Base-by-base conservation (phyloP, 2,329 filamentous ascomycete genomes). In the Pestalotiopsis sp. region DNA sequence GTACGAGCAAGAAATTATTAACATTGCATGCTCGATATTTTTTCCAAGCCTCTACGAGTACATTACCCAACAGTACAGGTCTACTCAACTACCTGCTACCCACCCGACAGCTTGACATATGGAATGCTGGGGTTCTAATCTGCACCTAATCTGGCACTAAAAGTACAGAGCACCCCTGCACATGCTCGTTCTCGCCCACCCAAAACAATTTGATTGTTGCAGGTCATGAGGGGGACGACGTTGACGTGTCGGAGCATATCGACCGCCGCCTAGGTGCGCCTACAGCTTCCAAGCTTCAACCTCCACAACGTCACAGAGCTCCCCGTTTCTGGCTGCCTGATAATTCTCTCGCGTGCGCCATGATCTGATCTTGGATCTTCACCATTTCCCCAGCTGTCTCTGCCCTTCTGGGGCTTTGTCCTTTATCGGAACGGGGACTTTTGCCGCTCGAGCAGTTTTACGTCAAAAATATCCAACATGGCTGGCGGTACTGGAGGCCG, bases 401-500 rank as follows among this genome's bases (percentile, higher is more conserved):
- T 52, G 45, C 45, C 45, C 45, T 52, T 52, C 14, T 52, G 20
- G 45, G 45, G 45, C 45, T 52, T 52, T 52, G 45, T 52, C 11
- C 20, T 36, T 36, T 36, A 36, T 36, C 31, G 31, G 31, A 36
- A 36, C 31, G 31, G 31, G 31, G 31, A 56, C 31, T 25, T 57
- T 25, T 58, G 17, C 41, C 20, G 23, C 11, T 27, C 27, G n/a
- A 27, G n/a, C 12, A 13, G 17, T 23, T 49, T 59, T 68, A 68
- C 41, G 49, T 36, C 31, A 36, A 36, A 9, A 9, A 59, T 66
- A 36, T 36, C 25, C n/a, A 84, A 81, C 77, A 86, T 87, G 79
- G 82, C 85, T 74, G 89, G 90, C 71, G 95, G 95, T 75, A 97
- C 95, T 58, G 95, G 95, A 75, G 88, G 91, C 75, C 95, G 94